Evolutionary conservation across 1,284 basidiomycete species (phyloP).

Genomic region (Moniliophthora roreri): DNA sequence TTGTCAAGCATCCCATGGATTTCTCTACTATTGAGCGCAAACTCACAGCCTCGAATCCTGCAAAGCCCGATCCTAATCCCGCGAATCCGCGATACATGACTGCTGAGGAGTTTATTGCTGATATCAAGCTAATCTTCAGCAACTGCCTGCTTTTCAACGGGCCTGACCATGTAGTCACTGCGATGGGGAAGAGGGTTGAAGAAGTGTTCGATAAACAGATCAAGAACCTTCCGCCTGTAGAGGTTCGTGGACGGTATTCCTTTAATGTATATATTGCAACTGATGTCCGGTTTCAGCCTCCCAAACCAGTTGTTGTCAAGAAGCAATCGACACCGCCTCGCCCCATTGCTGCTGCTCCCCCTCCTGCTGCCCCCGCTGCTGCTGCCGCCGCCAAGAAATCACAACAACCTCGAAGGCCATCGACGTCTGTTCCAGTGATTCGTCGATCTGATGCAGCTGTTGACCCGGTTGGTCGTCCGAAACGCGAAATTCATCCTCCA

Average conservation of each 20-base stretch:
- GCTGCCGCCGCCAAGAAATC: constrained; percentile 47
- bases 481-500: constrained; percentile 96
- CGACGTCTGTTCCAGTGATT: constrained; percentile 77
- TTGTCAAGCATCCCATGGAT: constrained; percentile 95
- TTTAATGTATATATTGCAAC: constrained; percentile 15
- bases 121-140: constrained; percentile 84
- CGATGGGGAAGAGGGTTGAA: constrained; percentile 81
- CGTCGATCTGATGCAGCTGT: constrained; percentile 65
- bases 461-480: constrained; percentile 73
- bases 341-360: constrained; percentile 39
- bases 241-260: constrained; percentile 50
- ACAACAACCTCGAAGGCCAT: constrained; percentile 58
- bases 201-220: constrained; percentile 88
- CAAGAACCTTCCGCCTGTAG: constrained; percentile 78
- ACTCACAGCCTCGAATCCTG: constrained; percentile 73
- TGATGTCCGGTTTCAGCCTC: constrained; percentile 25
- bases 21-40: constrained; percentile 93
- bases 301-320: constrained; percentile 54
- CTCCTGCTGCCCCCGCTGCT: constrained; percentile 26
- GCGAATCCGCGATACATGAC: constrained; percentile 72
- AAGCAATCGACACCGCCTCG: constrained; percentile 46
- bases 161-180: constrained; percentile 78
- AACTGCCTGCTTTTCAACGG: constrained; percentile 96
- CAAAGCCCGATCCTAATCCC: constrained; percentile 69
- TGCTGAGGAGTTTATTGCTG: constrained; percentile 78